Conservation (phyloP, 228 moss, liverwort and hornwort genomes). For the Sphagnum fallax region DNA sequence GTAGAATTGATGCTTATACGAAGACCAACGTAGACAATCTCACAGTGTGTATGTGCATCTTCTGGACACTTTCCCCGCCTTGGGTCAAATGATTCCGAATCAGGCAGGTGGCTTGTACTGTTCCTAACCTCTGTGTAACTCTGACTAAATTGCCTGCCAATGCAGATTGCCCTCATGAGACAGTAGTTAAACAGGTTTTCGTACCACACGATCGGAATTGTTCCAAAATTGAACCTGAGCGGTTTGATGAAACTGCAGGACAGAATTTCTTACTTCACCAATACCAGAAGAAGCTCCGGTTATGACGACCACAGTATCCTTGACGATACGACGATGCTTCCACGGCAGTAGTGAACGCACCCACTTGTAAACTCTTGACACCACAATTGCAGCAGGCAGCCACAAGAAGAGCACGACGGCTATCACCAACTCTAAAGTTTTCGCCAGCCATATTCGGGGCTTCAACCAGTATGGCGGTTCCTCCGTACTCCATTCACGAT, state of each 20-base stretch:
- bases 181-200: too few species aligned
- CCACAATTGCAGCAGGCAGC: slow-evolving; percentile 18
- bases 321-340: slow-evolving; percentile 10
- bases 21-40: too few species aligned
- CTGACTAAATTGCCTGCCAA: too few species aligned
- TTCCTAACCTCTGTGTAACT: too few species aligned
- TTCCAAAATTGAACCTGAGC: too few species aligned
- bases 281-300: slow-evolving; percentile 50
- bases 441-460: slow-evolving; percentile 20
- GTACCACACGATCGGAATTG: too few species aligned
- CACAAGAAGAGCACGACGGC: slow-evolving; percentile 7
- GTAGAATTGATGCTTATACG: too few species aligned
- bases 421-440: slow-evolving; percentile 11
- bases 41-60: too few species aligned
- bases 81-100: not conserved
- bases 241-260: too few species aligned
- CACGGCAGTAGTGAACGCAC: slow-evolving; percentile 7
- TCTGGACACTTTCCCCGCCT: not conserved
- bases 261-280: slow-evolving; percentile 17
- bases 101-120: too few species aligned
- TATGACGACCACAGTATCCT: slow-evolving; percentile 33
- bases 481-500: too few species aligned
- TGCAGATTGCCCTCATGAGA: too few species aligned
- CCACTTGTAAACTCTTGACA: slow-evolving; percentile 9
- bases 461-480: slow-evolving; percentile 9